These are phyloP conservation scores for Diatrype stigma DNA, from an alignment of 2,329 filamentous ascomycete genomes.

Conservation along the genomic window DNA sequence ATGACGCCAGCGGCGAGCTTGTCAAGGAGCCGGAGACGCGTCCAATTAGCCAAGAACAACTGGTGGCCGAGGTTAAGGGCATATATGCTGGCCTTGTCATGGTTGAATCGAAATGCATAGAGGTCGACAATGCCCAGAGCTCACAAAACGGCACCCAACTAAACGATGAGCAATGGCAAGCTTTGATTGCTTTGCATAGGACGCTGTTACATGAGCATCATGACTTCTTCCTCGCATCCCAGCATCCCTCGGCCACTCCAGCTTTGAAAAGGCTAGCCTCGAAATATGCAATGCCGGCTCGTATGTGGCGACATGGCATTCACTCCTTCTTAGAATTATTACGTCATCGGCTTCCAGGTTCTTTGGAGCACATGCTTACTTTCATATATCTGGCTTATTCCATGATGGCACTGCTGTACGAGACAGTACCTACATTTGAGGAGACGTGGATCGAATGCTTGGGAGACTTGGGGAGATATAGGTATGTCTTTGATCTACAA, in stretches of 20 bases:
- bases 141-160: slow-evolving; percentile 39
- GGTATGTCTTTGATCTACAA: slow-evolving; percentile 21
- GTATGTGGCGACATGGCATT: slow-evolving; percentile 94
- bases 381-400: slow-evolving; percentile 89
- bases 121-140: slow-evolving; percentile 64
- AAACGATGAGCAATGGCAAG: slow-evolving; percentile 74
- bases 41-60: slow-evolving; percentile 71
- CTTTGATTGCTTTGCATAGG: slow-evolving; percentile 74
- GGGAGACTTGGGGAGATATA: slow-evolving; percentile 77
- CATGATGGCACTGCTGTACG: slow-evolving; percentile 82
- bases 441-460: slow-evolving; percentile 94
- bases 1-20: slow-evolving; percentile 9
- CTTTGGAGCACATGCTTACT: slow-evolving; percentile 81
- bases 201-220: slow-evolving; percentile 79
- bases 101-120: slow-evolving; percentile 84
- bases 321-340: slow-evolving; percentile 78
- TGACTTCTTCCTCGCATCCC: slow-evolving; percentile 80
- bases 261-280: slow-evolving; percentile 64
- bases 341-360: slow-evolving; percentile 67
- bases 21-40: slow-evolving; percentile 33
- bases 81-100: slow-evolving; percentile 82
- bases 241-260: slow-evolving; percentile 74
- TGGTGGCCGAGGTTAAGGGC: slow-evolving; percentile 75
- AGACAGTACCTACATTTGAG: slow-evolving; percentile 77
- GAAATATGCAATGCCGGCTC: slow-evolving; percentile 86